These are phyloP conservation scores for Suhomyces bribrorum DNA, from an alignment of 1,139 yeast species.

Conservation along the genomic window DNA sequence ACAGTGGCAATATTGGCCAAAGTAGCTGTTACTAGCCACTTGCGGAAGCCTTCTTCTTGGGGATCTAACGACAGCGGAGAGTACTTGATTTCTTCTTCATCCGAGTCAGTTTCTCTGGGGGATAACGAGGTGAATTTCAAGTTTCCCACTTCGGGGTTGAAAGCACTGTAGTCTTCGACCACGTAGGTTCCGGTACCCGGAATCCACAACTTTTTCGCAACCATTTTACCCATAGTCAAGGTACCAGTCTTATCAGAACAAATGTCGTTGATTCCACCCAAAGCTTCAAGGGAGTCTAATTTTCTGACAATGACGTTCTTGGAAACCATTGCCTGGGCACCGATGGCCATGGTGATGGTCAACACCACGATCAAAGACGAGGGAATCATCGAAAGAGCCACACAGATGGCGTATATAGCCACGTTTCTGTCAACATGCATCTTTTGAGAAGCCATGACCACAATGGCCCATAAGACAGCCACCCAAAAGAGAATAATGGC, in stretches of 20 bases:
- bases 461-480: conserved; percentile 75
- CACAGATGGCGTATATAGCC: conserved; percentile 81
- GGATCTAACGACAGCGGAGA: conserved; percentile 25
- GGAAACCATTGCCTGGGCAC: conserved; percentile 75
- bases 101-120: conserved; percentile 43
- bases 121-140: conserved; percentile 42
- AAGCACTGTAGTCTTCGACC: conserved; percentile 63
- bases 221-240: conserved; percentile 78
- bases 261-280: conserved; percentile 78
- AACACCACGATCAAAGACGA: conserved; percentile 78
- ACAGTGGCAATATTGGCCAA: conserved; percentile 74
- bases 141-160: conserved; percentile 70
- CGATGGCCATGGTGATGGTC: conserved; percentile 85
- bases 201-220: conserved; percentile 70
- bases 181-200: conserved; percentile 72
- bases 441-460: conserved; percentile 78
- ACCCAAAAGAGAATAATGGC: conserved; percentile 68
- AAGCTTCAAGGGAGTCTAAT: conserved; percentile 75
- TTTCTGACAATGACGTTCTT: conserved; percentile 76
- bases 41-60: conserved; percentile 30
- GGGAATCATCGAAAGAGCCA: conserved; percentile 82
- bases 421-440: conserved; percentile 68
- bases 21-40: conserved; percentile 63
- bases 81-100: conserved; percentile 41
- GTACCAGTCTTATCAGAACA: conserved; percentile 88